These are phyloP conservation scores for Emydomyces testavorans DNA, from an alignment of 2,329 filamentous ascomycete species.

Conservation along the genomic window DNA sequence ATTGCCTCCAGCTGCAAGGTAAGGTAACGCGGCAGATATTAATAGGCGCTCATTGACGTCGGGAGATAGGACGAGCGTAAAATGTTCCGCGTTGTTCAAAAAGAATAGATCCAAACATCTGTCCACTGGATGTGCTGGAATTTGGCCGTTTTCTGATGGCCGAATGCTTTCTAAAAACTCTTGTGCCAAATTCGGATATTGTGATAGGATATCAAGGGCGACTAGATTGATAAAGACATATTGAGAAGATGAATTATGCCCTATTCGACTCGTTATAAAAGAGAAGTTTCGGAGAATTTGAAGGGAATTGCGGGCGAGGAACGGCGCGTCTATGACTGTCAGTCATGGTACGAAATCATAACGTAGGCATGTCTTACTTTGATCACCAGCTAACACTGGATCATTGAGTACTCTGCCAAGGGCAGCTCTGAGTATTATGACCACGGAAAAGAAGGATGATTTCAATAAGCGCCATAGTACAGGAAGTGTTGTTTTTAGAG, in stretches of 20 bases:
- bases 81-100: constrained; percentile 73
- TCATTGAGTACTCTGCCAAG: constrained; percentile 55
- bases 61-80: constrained; percentile 58
- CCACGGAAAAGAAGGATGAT: constrained; percentile 61
- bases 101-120: constrained; percentile 76
- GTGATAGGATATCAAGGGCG: constrained; percentile 66
- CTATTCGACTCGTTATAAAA: constrained; percentile 67
- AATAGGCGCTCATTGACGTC: constrained; percentile 60
- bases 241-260: constrained; percentile 64
- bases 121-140: constrained; percentile 55
- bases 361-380: constrained; percentile 30
- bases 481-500: constrained; percentile 55
- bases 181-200: constrained; percentile 55
- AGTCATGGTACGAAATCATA: constrained; percentile 12
- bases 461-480: constrained; percentile 64
- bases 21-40: constrained; percentile 60
- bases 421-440: constrained; percentile 63
- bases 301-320: constrained; percentile 58
- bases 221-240: constrained; percentile 76
- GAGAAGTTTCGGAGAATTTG: constrained; percentile 64
- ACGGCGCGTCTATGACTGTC: constrained; percentile 43
- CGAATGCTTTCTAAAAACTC: constrained; percentile 56
- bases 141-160: constrained; percentile 43
- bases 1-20: constrained; percentile 53
- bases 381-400: constrained; percentile 41